Evolutionary conservation across 805 yeast species (phyloP).

Genomic region (Saccharomycopsis malanga): DNA sequence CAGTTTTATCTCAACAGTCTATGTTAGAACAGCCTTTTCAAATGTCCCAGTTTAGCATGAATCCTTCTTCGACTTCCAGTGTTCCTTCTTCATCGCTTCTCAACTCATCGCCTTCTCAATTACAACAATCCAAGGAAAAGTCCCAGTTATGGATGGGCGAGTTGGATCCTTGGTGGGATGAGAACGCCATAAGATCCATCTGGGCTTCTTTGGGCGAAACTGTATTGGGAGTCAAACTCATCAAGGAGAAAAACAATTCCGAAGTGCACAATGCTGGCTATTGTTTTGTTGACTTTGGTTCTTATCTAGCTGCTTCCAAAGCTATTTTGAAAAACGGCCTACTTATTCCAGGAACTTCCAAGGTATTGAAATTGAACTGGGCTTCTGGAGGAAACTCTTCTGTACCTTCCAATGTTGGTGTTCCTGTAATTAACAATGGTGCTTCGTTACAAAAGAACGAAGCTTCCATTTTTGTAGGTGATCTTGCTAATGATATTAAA

Average conservation of each 20-base stretch:
- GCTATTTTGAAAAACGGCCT: constrained; percentile 66
- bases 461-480: constrained; percentile 79
- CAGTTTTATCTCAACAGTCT: neutral
- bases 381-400: constrained; percentile 50
- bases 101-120: neutral
- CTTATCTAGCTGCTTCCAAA: constrained; percentile 49
- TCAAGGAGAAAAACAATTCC: constrained; percentile 46
- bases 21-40: constrained; percentile 4
- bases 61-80: neutral
- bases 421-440: constrained; percentile 24
- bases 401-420: constrained; percentile 4
- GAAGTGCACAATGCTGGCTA: constrained; percentile 53
- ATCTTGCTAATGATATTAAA: constrained; percentile 63
- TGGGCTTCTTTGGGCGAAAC: constrained; percentile 69
- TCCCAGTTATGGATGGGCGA: constrained; percentile 81
- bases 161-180: constrained; percentile 79
- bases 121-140: constrained; percentile 13
- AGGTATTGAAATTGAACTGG: constrained; percentile 68
- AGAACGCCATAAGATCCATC: constrained; percentile 51
- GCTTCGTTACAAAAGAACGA: constrained; percentile 31
- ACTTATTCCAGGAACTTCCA: constrained; percentile 55
- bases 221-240: constrained; percentile 54
- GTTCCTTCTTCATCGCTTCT: neutral
- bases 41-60: constrained; percentile 5
- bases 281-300: constrained; percentile 73